Conservation (phyloP, 441 rosid genomes). For the Bocquillonia castaneifolia region DNA sequence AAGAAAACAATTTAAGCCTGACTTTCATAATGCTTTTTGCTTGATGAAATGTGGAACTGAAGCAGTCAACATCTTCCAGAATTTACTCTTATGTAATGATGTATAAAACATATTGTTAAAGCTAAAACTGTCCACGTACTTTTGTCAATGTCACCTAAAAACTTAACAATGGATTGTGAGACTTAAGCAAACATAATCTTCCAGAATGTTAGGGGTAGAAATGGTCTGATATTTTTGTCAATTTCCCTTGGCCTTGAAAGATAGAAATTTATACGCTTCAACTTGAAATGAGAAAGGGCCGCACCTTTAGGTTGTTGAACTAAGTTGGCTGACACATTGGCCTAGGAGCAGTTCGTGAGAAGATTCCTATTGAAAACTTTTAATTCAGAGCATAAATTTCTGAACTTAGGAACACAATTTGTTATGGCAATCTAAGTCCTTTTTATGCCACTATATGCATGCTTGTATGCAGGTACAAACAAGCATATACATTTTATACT, state of each 20-base stretch:
- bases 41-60: neutral
- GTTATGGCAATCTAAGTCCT: neutral
- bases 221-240: too few species aligned
- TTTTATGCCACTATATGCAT: neutral
- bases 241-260: too few species aligned
- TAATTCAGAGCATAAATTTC: neutral
- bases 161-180: too few species aligned
- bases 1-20: neutral
- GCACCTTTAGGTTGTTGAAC: neutral
- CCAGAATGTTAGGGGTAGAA: too few species aligned
- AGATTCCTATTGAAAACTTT: neutral
- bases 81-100: neutral
- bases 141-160: neutral
- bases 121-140: neutral
- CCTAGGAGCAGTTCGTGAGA: neutral
- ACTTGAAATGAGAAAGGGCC: neutral
- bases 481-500: neutral
- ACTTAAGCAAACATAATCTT: too few species aligned
- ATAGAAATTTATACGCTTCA: neutral
- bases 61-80: neutral
- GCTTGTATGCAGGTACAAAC: neutral
- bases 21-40: constrained; percentile 2
- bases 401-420: neutral
- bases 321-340: neutral
- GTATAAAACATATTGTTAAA: neutral